These are phyloP conservation scores for Suillus discolor DNA, from an alignment of 768 basidiomycete species.

Conservation along the genomic window DNA sequence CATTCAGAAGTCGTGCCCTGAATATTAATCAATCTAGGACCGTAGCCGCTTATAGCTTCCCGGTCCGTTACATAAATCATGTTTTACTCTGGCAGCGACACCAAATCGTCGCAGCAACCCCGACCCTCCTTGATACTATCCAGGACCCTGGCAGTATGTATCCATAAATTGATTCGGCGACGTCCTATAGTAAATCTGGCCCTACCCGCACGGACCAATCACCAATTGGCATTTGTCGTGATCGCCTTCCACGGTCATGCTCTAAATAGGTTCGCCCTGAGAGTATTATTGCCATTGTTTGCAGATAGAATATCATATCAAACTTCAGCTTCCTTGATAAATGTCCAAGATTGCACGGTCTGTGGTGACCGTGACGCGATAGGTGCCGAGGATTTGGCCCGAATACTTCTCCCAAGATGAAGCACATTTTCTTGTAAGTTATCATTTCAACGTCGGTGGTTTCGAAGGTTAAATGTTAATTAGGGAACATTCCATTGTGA, in stretches of 20 bases:
- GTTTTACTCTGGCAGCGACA: neutral
- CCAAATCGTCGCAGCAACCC: neutral
- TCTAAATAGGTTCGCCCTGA: neutral
- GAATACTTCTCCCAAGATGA: neutral
- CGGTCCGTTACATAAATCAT: neutral
- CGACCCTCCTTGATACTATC: neutral
- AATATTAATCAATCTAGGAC: neutral
- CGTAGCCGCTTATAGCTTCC: too few relatives aligned
- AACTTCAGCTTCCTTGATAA: neutral
- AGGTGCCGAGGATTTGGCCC: neutral
- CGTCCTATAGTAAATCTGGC: too few relatives aligned
- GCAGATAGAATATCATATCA: neutral
- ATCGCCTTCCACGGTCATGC: neutral
- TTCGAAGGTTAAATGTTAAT: neutral
- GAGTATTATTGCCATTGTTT: neutral
- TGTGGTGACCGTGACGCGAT: neutral
- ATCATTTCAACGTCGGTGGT: neutral
- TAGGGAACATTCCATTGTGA: neutral
- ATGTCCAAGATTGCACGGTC: neutral
- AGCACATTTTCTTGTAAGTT: neutral
- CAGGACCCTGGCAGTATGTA: neutral
- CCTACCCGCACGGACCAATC: neutral
- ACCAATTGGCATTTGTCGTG: neutral
- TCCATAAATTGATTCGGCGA: neutral
- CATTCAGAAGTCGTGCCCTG: neutral